Base-by-base conservation (phyloP, 192 early-diverging fungal species). In the Fimicolochytrium jonesii region DNA sequence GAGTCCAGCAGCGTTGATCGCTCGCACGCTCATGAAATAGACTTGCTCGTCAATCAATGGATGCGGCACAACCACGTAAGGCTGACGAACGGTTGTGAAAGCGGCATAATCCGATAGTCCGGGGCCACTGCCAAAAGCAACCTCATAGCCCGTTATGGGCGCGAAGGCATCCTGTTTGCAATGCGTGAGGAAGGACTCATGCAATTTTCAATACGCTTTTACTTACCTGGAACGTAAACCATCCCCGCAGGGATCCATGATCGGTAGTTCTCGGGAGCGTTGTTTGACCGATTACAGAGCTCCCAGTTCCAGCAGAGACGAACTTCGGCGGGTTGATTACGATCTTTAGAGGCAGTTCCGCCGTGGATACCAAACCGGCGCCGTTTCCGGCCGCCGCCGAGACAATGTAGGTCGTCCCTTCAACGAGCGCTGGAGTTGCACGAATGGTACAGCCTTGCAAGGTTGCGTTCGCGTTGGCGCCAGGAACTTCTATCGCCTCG, bases 151-250 rank as follows among this genome's bases (percentile, higher is more conserved):
- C 11, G 7, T 22, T 7, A 9, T 47, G 9, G 45, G 11, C 22
- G 9, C 45, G 20, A 18, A 7, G 6, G 45, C 45, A n/a, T 47
- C 22, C 11, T 22, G n/a, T n/a, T n/a, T n/a, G n/a, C n/a, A n/a
- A n/a, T n/a, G n/a, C n/a, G n/a, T n/a, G n/a, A n/a, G n/a, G n/a
- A n/a, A n/a, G n/a, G n/a, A n/a, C n/a, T n/a, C n/a, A n/a, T n/a
- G n/a, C n/a, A n/a, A n/a, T n/a, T n/a, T n/a, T n/a, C n/a, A n/a
- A n/a, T n/a, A n/a, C n/a, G n/a, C n/a, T n/a, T n/a, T n/a, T n/a
- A n/a, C n/a, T n/a, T n/a, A n/a, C n/a, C n/a, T n/a, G n/a, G 45
- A 47, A 53, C 30, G 5, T 6, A 39, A 58, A 58, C 56, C 56
- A 58, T n/a, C 56, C 56, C 9, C 9, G 37, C 35, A 58, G 43